Percentiles rank a stretch among this genome's conserved stretches.
phyloP scores from a whole-genome alignment of 2,329 filamentous ascomycete genomes.

The Alternaria tenuissima region DNA sequence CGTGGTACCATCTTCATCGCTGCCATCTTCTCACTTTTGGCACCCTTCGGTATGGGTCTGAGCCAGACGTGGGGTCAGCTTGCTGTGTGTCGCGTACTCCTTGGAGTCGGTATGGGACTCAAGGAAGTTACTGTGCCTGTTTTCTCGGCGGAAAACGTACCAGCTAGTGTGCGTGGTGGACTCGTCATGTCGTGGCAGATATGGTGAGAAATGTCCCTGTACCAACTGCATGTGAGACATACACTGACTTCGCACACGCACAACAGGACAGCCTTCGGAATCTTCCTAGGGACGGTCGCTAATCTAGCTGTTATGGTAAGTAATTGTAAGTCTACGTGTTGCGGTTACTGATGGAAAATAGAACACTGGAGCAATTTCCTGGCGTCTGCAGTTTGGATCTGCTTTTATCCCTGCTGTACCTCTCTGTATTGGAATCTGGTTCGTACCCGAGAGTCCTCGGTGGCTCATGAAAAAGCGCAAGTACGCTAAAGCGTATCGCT shows the following conservation, averaged over 20 bases:
- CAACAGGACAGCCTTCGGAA: constrained; percentile 51
- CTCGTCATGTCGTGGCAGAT: constrained; percentile 59
- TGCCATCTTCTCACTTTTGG: constrained; percentile 45
- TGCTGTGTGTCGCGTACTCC: constrained; percentile 47
- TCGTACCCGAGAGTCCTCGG: constrained; percentile 52
- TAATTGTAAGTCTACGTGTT: background rate
- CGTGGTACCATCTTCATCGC: constrained; percentile 47
- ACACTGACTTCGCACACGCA: too few relatives aligned
- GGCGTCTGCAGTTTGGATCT: constrained; percentile 52
- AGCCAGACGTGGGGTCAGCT: constrained; percentile 53
- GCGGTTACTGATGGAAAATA: constrained; percentile 14
- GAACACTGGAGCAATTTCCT: constrained; percentile 46
- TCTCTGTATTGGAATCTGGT: constrained; percentile 50
- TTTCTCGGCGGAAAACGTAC: constrained; percentile 58
- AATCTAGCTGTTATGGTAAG: constrained; percentile 50
- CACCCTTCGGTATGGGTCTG: constrained; percentile 47
- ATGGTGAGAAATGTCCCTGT: constrained; percentile 21
- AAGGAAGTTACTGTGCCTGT: constrained; percentile 57
- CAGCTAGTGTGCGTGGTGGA: constrained; percentile 58
- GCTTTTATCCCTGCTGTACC: constrained; percentile 52
- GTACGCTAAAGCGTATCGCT: constrained; percentile 51
- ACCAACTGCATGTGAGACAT: too few relatives aligned
- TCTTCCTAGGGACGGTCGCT: constrained; percentile 55
- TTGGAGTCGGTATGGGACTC: constrained; percentile 56
- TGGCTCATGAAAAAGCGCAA: constrained; percentile 54